These are phyloP conservation scores for Penicillium freii DNA, from an alignment of 2,329 filamentous ascomycete genomes.

Conservation along the genomic window DNA sequence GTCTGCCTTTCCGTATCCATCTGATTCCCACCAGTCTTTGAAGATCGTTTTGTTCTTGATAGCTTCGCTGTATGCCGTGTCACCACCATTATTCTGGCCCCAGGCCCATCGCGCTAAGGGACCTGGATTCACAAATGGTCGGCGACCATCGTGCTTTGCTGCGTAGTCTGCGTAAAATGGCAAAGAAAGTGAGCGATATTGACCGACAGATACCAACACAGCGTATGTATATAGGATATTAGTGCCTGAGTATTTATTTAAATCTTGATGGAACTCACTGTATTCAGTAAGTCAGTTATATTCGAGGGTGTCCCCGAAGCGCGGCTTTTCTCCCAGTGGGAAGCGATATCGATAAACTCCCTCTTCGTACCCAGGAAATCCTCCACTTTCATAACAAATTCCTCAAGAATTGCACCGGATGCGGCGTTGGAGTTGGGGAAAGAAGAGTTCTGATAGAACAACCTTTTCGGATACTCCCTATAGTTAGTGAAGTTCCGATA, in stretches of 20 bases:
- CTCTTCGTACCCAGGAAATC: conserved; percentile 25
- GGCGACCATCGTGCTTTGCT: conserved; percentile 21
- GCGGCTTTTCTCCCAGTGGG: conserved; percentile 25
- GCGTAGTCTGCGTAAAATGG: conserved; percentile 32
- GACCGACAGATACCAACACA: conserved; percentile 18
- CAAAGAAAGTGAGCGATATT: conserved; percentile 16
- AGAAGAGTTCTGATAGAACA: conserved; percentile 15
- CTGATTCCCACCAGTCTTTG: conserved; percentile 34
- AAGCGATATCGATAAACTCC: conserved; percentile 28
- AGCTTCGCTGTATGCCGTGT: conserved; percentile 25
- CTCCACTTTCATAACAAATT: conserved; percentile 24
- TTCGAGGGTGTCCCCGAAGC: conserved; percentile 13
- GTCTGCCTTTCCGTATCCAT: conserved; percentile 25
- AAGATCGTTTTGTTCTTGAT: conserved; percentile 35
- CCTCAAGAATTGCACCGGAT: conserved; percentile 27
- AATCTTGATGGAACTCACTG: neutral
- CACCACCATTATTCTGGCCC: conserved; percentile 19
- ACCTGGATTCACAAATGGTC: conserved; percentile 32
- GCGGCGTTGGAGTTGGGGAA: conserved; percentile 19
- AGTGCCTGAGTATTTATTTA: neutral
- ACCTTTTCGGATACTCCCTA: conserved; percentile 21
- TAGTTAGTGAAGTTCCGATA: conserved; percentile 21
- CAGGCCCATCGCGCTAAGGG: conserved; percentile 26
- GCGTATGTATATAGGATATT: conserved; percentile 17
- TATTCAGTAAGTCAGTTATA: conserved; percentile 7